Conservation (phyloP, 1,284 basidiomycete species). For the Irpex lacteus region DNA sequence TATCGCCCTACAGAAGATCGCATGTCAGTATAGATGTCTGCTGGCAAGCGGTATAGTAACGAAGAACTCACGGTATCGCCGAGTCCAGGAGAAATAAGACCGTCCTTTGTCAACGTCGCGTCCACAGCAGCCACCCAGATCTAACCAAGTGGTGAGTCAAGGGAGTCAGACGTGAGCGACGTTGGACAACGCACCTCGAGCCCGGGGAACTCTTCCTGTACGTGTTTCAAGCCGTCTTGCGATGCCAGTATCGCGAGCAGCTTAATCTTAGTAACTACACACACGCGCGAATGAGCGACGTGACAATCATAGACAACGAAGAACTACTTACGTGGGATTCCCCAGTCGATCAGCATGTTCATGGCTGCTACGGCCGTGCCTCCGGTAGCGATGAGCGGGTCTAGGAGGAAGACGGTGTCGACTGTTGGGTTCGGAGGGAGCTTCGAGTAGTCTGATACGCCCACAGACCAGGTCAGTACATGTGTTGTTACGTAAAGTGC, state of each 20-base stretch:
- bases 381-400: constrained; percentile 92
- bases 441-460: constrained; percentile 81
- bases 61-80: constrained; percentile 72
- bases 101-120: constrained; percentile 64
- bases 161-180: not conserved
- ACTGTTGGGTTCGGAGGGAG: constrained; percentile 77
- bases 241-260: constrained; percentile 84
- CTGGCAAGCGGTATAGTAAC: not conserved
- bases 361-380: constrained; percentile 90
- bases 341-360: constrained; percentile 85
- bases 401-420: constrained; percentile 83
- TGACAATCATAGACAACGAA: not conserved
- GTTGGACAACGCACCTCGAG: constrained; percentile 60
- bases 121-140: constrained; percentile 87
- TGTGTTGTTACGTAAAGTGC: not conserved
- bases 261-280: constrained; percentile 71
- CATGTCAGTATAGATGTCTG: not conserved
- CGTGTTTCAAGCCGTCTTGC: constrained; percentile 67
- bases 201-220: constrained; percentile 69
- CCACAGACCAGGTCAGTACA: not conserved
- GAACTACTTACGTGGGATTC: constrained; percentile 57
- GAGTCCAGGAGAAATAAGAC: constrained; percentile 83
- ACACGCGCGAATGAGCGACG: constrained; percentile 1
- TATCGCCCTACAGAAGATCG: constrained; percentile 28
- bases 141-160: constrained; percentile 33